phyloP scores from a whole-genome alignment of 192 early-diverging fungal species.

The Oehlia diaphana region DNA sequence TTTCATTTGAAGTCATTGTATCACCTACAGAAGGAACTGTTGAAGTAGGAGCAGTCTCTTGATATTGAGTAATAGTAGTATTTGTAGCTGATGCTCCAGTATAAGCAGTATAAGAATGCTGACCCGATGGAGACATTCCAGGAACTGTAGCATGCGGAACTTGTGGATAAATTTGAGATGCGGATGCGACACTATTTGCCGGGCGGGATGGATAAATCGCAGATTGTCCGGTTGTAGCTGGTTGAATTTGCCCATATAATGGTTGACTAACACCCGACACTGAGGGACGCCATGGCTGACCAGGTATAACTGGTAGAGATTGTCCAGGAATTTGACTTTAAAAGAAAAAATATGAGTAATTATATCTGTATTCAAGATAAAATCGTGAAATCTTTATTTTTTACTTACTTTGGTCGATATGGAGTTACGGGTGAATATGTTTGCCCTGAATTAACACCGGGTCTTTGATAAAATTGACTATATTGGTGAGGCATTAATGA shows the following conservation, averaged over 20 bases:
- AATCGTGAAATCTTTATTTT: background rate
- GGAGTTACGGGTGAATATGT: background rate
- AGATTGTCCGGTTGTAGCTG: slow-evolving; percentile 18
- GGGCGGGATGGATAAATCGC: slow-evolving; percentile 33
- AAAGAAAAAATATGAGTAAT: background rate
- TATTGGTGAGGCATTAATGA: slow-evolving; percentile 55
- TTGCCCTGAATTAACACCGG: background rate
- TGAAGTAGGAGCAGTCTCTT: slow-evolving; percentile 35
- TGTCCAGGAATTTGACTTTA: slow-evolving; percentile 5
- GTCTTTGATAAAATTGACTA: slow-evolving; percentile 54
- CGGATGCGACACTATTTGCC: slow-evolving; percentile 26
- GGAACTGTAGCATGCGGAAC: slow-evolving; percentile 34
- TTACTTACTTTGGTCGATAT: slow-evolving; percentile 18
- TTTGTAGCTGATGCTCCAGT: slow-evolving; percentile 19
- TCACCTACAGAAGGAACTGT: slow-evolving; percentile 22
- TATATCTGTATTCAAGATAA: background rate
- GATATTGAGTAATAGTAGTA: slow-evolving; percentile 26
- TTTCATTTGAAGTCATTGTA: background rate
- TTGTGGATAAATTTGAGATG: slow-evolving; percentile 42
- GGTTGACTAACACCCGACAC: slow-evolving; percentile 10
- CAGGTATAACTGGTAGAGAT: slow-evolving; percentile 23
- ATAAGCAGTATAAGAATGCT: slow-evolving; percentile 34
- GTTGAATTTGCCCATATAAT: background rate
- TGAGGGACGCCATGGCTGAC: slow-evolving; percentile 27
- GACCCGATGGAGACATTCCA: slow-evolving; percentile 38